Conservation (phyloP, 805 yeast genomes). For the Starmerella cellae region DNA sequence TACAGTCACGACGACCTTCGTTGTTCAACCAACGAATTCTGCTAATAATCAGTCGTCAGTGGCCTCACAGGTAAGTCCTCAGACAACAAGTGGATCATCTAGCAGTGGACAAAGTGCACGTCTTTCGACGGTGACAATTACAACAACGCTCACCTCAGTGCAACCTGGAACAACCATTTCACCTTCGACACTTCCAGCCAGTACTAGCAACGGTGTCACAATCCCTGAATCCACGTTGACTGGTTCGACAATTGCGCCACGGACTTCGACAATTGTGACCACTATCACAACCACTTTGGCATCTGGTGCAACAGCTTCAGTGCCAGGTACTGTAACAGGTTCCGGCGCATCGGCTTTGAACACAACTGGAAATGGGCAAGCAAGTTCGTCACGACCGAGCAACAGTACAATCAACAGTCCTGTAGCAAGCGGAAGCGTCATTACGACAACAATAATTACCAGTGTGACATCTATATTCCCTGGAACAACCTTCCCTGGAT, state of each 20-base stretch:
- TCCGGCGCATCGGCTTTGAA: no score
- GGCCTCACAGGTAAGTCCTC: no score
- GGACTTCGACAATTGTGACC: conserved; percentile 11
- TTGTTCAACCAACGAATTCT: background rate
- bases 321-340: conserved; percentile 4
- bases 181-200: conserved; percentile 12
- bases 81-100: no score
- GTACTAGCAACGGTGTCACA: conserved; percentile 8
- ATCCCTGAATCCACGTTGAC: conserved; percentile 17
- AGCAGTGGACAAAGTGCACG: no score
- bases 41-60: no score
- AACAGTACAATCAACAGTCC: no score
- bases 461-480: conserved; percentile 12
- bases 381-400: no score
- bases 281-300: conserved; percentile 7
- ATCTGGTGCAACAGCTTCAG: background rate
- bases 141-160: conserved; percentile 6
- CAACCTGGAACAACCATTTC: conserved; percentile 20
- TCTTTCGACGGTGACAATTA: conserved; percentile 10
- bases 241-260: conserved; percentile 8
- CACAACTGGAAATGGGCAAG: no score
- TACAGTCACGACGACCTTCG: background rate
- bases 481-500: conserved; percentile 19
- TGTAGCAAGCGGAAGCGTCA: background rate
- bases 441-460: conserved; percentile 5